phyloP scores from a whole-genome alignment of 1,284 basidiomycete species.

The Agroathelia rolfsii region DNA sequence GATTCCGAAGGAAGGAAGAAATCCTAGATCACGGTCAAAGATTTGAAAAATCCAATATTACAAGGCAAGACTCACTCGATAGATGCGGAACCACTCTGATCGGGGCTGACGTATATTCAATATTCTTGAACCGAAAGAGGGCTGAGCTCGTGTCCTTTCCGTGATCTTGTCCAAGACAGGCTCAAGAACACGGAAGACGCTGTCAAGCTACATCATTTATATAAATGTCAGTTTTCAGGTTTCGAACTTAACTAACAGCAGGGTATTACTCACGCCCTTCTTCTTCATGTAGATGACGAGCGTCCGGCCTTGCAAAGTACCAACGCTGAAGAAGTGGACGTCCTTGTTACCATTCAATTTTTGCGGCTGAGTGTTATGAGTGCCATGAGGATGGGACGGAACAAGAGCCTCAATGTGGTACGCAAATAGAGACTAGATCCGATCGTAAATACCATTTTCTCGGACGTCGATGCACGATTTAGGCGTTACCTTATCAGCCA shows the following conservation, averaged over 20 bases:
- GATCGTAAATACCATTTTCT: slow-evolving; percentile 2
- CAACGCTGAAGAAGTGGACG: slow-evolving; percentile 91
- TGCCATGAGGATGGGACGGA: slow-evolving; percentile 65
- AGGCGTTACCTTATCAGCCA: slow-evolving; percentile 74
- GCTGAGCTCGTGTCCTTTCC: slow-evolving; percentile 58
- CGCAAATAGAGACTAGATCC: slow-evolving; percentile 57
- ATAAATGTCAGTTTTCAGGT: slow-evolving; percentile 1
- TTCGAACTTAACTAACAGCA: slow-evolving; percentile 6
- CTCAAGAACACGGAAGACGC: slow-evolving; percentile 89
- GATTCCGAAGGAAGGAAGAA: slow-evolving; percentile 90
- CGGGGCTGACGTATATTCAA: slow-evolving; percentile 68
- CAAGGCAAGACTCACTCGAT: slow-evolving; percentile 57
- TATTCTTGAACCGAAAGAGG: slow-evolving; percentile 58
- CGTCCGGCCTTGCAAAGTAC: slow-evolving; percentile 75
- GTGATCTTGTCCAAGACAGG: slow-evolving; percentile 82
- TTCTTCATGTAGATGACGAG: slow-evolving; percentile 94
- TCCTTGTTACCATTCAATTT: slow-evolving; percentile 84
- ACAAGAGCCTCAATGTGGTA: slow-evolving; percentile 96
- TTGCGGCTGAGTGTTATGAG: slow-evolving; percentile 67
- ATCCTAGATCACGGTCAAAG: slow-evolving; percentile 34
- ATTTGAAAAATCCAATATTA: too few species aligned
- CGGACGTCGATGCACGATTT: not conserved
- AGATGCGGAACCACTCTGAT: slow-evolving; percentile 88
- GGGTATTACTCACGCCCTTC: slow-evolving; percentile 76
- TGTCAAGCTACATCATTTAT: slow-evolving; percentile 49